A percentile compares a stretch with the other conserved stretches of the same genome.
phyloP scores from a whole-genome alignment of 2,329 filamentous ascomycete genomes.

The Onygena corvina region DNA sequence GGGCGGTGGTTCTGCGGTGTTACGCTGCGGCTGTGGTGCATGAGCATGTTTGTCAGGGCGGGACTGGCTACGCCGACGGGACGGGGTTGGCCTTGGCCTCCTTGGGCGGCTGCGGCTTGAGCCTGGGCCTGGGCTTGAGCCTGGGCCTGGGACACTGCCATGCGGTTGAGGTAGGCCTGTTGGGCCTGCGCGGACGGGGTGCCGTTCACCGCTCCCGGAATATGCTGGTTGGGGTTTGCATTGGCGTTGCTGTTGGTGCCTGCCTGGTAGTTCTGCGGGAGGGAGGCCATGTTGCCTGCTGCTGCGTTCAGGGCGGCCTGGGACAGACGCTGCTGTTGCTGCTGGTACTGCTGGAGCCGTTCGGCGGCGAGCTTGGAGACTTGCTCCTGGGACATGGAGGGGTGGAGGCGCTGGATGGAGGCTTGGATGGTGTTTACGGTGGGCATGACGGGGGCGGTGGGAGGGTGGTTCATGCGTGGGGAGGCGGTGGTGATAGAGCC shows the following conservation, averaged over 20 bases:
- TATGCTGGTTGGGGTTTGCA: conserved; percentile 16
- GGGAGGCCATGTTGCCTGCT: conserved; percentile 36
- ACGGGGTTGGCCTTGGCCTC: conserved; percentile 30
- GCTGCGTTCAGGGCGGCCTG: conserved; percentile 43
- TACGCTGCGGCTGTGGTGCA: conserved; percentile 34
- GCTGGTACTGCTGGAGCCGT: conserved; percentile 39
- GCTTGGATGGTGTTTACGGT: conserved; percentile 43
- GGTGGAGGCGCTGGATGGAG: conserved; percentile 41
- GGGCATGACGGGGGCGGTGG: conserved; percentile 33
- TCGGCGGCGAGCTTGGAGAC: conserved; percentile 43
- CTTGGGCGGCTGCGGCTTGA: conserved; percentile 39
- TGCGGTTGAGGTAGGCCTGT: too few relatives aligned
- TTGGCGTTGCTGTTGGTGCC: conserved; percentile 25
- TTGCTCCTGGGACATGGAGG: conserved; percentile 43
- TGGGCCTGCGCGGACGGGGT: conserved; percentile 27
- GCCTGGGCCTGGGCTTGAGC: conserved; percentile 41
- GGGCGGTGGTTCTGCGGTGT: conserved; percentile 39
- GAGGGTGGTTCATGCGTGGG: conserved; percentile 37
- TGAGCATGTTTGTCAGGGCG: conserved; percentile 34
- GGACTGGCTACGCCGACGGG: conserved; percentile 27
- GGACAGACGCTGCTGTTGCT: conserved; percentile 35
- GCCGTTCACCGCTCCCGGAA: conserved; percentile 27
- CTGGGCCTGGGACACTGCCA: conserved; percentile 33
- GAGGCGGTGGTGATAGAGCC: conserved; percentile 30
- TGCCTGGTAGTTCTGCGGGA: conserved; percentile 30